Evolutionary conservation across 495 filamentous ascomycete species (phyloP).

Genomic region (Neurospora intermedia): DNA sequence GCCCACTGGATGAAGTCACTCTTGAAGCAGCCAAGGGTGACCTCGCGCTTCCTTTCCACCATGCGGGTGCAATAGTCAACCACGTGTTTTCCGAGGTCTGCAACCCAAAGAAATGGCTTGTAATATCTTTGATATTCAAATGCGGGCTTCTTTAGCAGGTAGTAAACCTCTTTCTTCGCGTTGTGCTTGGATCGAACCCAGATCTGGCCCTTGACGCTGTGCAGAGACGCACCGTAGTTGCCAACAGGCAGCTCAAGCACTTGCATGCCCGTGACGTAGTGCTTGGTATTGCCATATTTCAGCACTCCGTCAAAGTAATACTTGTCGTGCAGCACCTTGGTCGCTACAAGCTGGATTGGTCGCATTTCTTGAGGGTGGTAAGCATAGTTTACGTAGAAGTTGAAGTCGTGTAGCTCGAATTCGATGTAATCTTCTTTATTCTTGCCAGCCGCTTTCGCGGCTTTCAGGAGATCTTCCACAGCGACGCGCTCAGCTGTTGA

Average conservation of each 20-base stretch:
- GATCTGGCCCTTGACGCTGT: slow-evolving; percentile 40
- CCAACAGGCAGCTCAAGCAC: slow-evolving; percentile 52
- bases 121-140: slow-evolving; percentile 48
- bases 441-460: background rate
- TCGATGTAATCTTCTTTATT: slow-evolving; percentile 25
- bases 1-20: slow-evolving; percentile 46
- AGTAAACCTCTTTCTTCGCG: slow-evolving; percentile 42
- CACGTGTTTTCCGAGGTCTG: slow-evolving; percentile 54
- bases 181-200: slow-evolving; percentile 47
- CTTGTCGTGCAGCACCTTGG: slow-evolving; percentile 19
- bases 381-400: slow-evolving; percentile 32
- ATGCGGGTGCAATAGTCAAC: slow-evolving; percentile 45
- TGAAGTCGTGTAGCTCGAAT: slow-evolving; percentile 40
- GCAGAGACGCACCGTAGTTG: slow-evolving; percentile 44
- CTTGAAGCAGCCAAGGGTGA: slow-evolving; percentile 43
- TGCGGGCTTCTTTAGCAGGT: slow-evolving; percentile 44
- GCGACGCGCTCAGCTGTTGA: slow-evolving; percentile 18
- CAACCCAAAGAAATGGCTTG: slow-evolving; percentile 54
- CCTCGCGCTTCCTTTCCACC: slow-evolving; percentile 17
- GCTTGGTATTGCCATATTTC: slow-evolving; percentile 24
- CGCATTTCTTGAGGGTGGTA: slow-evolving; percentile 36
- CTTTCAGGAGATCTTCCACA: slow-evolving; percentile 14
- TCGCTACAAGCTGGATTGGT: slow-evolving; percentile 39
- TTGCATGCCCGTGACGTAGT: slow-evolving; percentile 43
- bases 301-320: slow-evolving; percentile 53